Conservation (phyloP, 257 asterid genomes). For the Penstemon barbatus region DNA sequence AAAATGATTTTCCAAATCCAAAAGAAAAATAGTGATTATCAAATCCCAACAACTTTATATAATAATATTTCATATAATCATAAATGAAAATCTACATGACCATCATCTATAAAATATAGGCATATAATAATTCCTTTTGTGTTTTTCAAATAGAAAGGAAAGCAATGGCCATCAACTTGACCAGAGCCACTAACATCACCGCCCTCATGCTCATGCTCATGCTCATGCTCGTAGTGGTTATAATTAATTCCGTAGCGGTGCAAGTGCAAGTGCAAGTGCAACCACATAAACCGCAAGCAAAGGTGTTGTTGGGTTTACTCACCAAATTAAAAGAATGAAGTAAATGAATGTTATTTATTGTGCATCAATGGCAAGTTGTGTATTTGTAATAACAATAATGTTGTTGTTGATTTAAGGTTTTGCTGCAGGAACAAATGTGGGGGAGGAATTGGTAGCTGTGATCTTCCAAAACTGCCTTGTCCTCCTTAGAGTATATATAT, state of each 20-base stretch:
- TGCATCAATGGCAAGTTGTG: slow-evolving; percentile 15
- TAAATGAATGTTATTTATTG: slow-evolving; percentile 8
- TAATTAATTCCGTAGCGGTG: neutral
- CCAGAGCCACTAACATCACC: neutral
- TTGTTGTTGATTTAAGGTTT: neutral
- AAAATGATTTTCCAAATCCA: too few species aligned
- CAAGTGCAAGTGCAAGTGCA: neutral
- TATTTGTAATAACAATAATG: neutral
- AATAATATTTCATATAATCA: too few species aligned
- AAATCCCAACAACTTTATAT: too few species aligned
- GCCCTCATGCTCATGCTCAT: neutral
- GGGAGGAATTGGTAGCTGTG: too few species aligned
- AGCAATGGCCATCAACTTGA: neutral
- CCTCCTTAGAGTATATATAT: too few species aligned
- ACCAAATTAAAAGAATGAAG: neutral
- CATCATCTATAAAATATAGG: too few species aligned
- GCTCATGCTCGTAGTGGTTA: neutral
- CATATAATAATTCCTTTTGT: too few species aligned
- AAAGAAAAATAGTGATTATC: too few species aligned
- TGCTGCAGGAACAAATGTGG: neutral
- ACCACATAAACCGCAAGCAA: neutral
- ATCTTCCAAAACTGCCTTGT: too few species aligned
- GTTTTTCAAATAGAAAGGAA: neutral
- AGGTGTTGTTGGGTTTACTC: neutral
- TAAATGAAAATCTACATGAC: too few species aligned